These are phyloP conservation scores for Phlyctochytrium bullatum DNA, from an alignment of 192 early-diverging fungal species.

Conservation along the genomic window DNA sequence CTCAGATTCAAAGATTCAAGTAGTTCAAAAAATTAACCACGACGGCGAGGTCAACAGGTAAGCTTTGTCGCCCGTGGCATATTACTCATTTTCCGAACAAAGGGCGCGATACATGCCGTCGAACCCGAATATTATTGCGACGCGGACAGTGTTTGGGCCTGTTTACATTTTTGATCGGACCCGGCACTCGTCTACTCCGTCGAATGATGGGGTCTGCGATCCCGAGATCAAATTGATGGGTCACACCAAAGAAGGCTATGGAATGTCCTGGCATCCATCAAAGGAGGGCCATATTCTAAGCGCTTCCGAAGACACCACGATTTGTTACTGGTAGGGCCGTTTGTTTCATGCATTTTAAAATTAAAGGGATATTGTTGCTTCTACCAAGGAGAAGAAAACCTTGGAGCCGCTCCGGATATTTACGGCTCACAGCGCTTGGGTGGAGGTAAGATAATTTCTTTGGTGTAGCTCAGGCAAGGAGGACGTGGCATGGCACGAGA, in stretches of 20 bases:
- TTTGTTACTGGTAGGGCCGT: conserved; percentile 75
- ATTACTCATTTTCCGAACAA: not conserved
- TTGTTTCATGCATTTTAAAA: conserved; percentile 2
- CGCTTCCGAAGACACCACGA: conserved; percentile 87
- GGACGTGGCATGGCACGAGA: conserved; percentile 92
- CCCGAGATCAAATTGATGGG: conserved; percentile 86
- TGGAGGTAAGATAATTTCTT: conserved; percentile 58
- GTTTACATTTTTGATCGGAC: conserved; percentile 97
- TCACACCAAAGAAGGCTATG: conserved; percentile 92
- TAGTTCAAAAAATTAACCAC: conserved; percentile 90
- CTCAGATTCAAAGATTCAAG: conserved; percentile 80
- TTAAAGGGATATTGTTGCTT: conserved; percentile 76
- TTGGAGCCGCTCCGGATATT: conserved; percentile 80
- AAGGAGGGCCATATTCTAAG: conserved; percentile 80
- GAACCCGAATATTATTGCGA: conserved; percentile 95
- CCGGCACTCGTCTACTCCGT: conserved; percentile 76
- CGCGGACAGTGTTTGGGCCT: conserved; percentile 87
- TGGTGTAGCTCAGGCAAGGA: conserved; percentile 12
- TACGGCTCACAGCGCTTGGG: conserved; percentile 83
- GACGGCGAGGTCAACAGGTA: conserved; percentile 94
- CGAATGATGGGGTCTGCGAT: conserved; percentile 69
- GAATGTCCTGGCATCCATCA: conserved; percentile 87
- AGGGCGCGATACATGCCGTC: conserved; percentile 96
- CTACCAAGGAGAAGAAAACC: conserved; percentile 69
- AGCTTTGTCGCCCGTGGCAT: not conserved